These are phyloP conservation scores for Lolium rigidum DNA, from an alignment of 176 grass and related monocot genomes.

Conservation along the genomic window DNA sequence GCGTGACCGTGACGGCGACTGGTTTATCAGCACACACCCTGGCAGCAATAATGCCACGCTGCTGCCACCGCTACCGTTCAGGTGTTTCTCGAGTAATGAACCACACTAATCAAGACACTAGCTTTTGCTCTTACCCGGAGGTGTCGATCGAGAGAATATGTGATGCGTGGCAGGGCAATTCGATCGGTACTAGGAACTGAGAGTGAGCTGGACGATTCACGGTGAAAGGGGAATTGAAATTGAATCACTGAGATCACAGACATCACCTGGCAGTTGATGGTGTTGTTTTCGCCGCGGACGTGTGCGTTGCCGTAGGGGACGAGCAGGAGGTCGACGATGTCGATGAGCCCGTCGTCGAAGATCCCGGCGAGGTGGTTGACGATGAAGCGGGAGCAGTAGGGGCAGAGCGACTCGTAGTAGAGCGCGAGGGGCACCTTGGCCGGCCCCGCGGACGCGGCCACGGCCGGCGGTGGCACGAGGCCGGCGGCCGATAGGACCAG, in stretches of 20 bases:
- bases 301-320: slow-evolving; percentile 85
- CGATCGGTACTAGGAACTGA: neutral
- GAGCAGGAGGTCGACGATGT: slow-evolving; percentile 66
- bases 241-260: neutral
- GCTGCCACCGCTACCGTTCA: neutral
- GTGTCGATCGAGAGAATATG: neutral
- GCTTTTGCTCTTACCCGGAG: neutral
- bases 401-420: slow-evolving; percentile 90
- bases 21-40: neutral
- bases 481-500: neutral
- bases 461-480: neutral
- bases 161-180: neutral
- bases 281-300: slow-evolving; percentile 49
- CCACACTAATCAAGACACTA: neutral
- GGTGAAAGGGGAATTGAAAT: neutral
- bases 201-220: neutral
- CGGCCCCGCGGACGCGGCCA: neutral
- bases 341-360: slow-evolving; percentile 68
- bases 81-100: neutral
- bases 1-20: neutral
- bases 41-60: slow-evolving; percentile 29
- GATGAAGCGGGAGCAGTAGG: slow-evolving; percentile 76
- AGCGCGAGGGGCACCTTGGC: slow-evolving; percentile 69
- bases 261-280: slow-evolving; percentile 76
- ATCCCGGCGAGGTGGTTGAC: slow-evolving; percentile 71